phyloP scores from a whole-genome alignment of 352 stramenopile genomes.

The Phytophthora niederhauseri region DNA sequence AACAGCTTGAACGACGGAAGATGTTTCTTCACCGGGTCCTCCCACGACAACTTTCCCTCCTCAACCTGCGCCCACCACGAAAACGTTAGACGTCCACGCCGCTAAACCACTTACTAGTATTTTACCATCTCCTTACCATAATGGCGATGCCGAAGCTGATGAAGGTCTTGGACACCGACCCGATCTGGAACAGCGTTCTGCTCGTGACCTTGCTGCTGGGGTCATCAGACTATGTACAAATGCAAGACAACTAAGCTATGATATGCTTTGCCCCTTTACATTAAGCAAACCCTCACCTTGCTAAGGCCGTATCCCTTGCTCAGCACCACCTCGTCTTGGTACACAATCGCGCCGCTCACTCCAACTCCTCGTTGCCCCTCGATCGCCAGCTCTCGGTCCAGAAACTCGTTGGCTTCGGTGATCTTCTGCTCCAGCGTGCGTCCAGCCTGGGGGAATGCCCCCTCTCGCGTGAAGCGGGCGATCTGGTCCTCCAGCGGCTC shows the following conservation, averaged over 20 bases:
- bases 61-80: slow-evolving; percentile 36
- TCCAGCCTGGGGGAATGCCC: slow-evolving; percentile 42
- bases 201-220: slow-evolving; percentile 37
- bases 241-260: background rate
- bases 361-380: slow-evolving; percentile 45
- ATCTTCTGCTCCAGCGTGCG: slow-evolving; percentile 52
- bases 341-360: slow-evolving; percentile 52
- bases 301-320: slow-evolving; percentile 52
- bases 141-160: slow-evolving; percentile 51
- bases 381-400: slow-evolving; percentile 48
- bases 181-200: slow-evolving; percentile 70
- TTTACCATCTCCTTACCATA: slow-evolving; percentile 25
- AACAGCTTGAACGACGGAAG: slow-evolving; percentile 53
- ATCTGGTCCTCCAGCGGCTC: slow-evolving; percentile 36
- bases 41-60: slow-evolving; percentile 56
- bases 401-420: slow-evolving; percentile 45
- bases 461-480: slow-evolving; percentile 38
- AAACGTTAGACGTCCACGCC: background rate
- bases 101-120: background rate
- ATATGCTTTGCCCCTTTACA: background rate
- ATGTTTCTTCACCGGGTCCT: slow-evolving; percentile 61
- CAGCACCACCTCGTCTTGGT: slow-evolving; percentile 50
- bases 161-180: slow-evolving; percentile 73
- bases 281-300: slow-evolving; percentile 21
- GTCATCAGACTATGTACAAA: slow-evolving; percentile 40